Base-by-base conservation (phyloP, 495 filamentous ascomycete species). In the Aspergillus cristatus region DNA sequence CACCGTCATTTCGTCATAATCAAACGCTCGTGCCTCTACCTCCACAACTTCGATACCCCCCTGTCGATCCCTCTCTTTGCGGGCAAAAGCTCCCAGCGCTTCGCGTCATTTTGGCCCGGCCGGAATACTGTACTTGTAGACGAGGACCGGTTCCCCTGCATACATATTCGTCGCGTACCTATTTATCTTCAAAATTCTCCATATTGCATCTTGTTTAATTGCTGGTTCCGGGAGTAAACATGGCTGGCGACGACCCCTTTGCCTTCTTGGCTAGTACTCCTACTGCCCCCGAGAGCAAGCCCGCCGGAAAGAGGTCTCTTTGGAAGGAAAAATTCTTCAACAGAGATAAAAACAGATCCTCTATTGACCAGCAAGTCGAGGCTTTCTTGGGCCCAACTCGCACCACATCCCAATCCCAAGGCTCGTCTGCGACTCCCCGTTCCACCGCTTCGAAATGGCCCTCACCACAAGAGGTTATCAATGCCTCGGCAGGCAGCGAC, bases 271-370 rank as follows among this genome's bases (percentile, higher is more conserved):
- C 42, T 41, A 48, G n/a, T n/a, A n/a, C n/a, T n/a, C n/a, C n/a
- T n/a, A n/a, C n/a, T n/a, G n/a, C 53, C 13, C 46, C 54, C 40
- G 61, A 68, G 40, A 55, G 43, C 22, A 68, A 66, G 37, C 43
- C 57, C 32, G 33, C 46, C 18, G 20, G 8, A 24, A 61, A 61
- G 30, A 68, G 60, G 34, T 43, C 62, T 13, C 57, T 62, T 31
- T 74, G 69, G 70, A 58, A 54, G 41, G 65, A 58, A 14, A 74
- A 72, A 38, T 48, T 72, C 13, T 72, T 72, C 42, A 58, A 60
- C 16, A 63, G 62, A 34, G 67, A 69, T 26, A 68, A 62, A 39
- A 53, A 41, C 32, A 49, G 59, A 31, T 46, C 44, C 10, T 47
- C 47, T n/a, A 51, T 50, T 12, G 61, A 68, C 38, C 50, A 62